A percentile compares a stretch with the other conserved stretches of the same genome.
Conservation (phyloP, 78 protist species). For the Emiliania huxleyi region DNA sequence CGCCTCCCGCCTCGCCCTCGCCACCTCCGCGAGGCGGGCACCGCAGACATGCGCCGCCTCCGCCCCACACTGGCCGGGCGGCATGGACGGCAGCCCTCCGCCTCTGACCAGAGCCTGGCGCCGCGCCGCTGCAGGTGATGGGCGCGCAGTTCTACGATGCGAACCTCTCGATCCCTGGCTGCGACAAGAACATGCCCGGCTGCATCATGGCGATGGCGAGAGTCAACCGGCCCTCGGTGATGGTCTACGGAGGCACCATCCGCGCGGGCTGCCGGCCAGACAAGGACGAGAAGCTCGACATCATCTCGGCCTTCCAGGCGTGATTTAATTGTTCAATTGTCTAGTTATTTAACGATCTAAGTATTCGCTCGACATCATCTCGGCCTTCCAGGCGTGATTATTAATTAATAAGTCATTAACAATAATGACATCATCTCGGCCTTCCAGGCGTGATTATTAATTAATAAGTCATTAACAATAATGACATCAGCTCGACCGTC, state of each 20-base stretch:
- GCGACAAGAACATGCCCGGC: constrained; percentile 82
- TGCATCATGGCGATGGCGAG: constrained; percentile 72
- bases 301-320: constrained; percentile 80
- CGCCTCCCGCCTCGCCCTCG: no score
- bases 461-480: no score
- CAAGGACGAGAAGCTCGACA: constrained; percentile 56
- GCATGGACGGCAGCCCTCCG: no score
- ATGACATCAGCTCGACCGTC: constrained; percentile 61
- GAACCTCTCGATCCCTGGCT: constrained; percentile 69
- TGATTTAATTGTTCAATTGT: no score
- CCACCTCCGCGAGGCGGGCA: no score
- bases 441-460: no score
- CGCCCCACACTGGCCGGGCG: no score
- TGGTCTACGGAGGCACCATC: constrained; percentile 81
- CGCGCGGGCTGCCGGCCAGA: constrained; percentile 67
- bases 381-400: constrained; percentile 84
- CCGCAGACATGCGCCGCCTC: no score
- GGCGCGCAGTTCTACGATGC: constrained; percentile 72
- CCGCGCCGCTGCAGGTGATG: constrained; percentile 30
- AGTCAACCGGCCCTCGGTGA: constrained; percentile 54
- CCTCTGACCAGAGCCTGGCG: constrained; percentile 45
- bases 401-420: no score
- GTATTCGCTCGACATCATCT: constrained; percentile 77
- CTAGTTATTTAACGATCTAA: no score
- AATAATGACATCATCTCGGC: constrained; percentile 76